Evolutionary conservation across 352 stramenopile species (phyloP), one percentile per base, ranked within the genome.

Genomic region (Phytopythium boreale): DNA sequence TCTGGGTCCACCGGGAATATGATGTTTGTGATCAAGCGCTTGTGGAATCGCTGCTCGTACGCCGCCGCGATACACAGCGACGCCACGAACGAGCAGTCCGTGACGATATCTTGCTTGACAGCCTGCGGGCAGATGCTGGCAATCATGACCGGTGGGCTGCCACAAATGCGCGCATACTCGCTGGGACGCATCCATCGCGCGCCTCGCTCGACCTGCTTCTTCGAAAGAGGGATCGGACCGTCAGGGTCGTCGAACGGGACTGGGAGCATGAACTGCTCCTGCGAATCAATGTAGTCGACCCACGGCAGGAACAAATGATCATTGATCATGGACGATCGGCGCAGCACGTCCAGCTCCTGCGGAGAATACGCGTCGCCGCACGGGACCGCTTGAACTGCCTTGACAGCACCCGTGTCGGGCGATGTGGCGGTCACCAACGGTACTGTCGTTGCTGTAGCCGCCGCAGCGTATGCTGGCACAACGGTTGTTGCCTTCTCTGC

Each of bases 21-120:
- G 66, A 98, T 97, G 57, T 94, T 95, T n/a, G 92, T 97, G 72
- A 98, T 97, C 44, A 98, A 65, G 17, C 74, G 79, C 59, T 95
- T 97, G 26, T 93, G 79, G 68, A 96, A 97, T n/a, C 90, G 80
- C 62, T 91, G 76, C 72, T 98, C 93, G 63, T 97, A 97, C 0
- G 92, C 83, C 12, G 92, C 92, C 2, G 89, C 87, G 65, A 98
- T 97, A 63, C 92, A 98, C 8, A 98, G 70, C 19, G 90, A 98
- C 12, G 89, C 90, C 15, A 98, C 90, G 55, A 98, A 98, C 55
- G 89, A 97, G 69, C 94, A 98, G 72, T 98, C 92, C 3, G 87
- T 94, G 11, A 98, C 92, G 44, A 95, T 81, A 56, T 98, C 92
- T 66, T 95, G 87, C 64, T 93, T 93, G 36, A 95, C 84, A 36